phyloP scores from a whole-genome alignment of 208 protist species.

The Acanthamoeba triangularis region DNA sequence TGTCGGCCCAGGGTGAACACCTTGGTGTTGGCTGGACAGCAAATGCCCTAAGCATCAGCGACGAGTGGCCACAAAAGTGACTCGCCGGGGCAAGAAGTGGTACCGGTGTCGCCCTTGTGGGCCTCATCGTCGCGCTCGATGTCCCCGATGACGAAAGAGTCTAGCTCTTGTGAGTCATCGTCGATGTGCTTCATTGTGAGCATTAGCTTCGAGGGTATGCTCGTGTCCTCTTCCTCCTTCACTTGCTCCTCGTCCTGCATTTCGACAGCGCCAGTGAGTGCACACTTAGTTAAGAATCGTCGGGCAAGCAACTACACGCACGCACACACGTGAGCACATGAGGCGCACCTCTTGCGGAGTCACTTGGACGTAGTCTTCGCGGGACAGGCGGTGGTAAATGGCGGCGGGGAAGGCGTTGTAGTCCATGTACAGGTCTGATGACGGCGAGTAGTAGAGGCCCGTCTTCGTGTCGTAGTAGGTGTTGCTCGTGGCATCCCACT shows the following conservation, averaged over 20 bases:
- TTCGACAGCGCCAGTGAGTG: background rate
- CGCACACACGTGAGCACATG: background rate
- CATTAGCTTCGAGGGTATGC: background rate
- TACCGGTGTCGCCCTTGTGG: slow-evolving; percentile 40
- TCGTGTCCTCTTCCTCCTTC: background rate
- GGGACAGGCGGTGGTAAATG: slow-evolving; percentile 17
- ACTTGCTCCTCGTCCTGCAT: background rate
- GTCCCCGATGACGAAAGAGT: slow-evolving; percentile 32
- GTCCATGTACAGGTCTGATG: slow-evolving; percentile 51
- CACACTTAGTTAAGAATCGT: background rate
- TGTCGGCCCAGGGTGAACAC: slow-evolving; percentile 29
- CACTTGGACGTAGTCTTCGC: slow-evolving; percentile 46
- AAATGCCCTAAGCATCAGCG: too few relatives aligned
- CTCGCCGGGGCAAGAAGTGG: background rate
- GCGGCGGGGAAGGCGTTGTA: slow-evolving; percentile 56
- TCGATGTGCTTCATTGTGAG: background rate
- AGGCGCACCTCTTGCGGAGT: background rate
- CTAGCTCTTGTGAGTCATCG: slow-evolving; percentile 4
- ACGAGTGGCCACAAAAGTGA: background rate
- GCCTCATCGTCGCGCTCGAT: background rate
- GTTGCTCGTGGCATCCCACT: slow-evolving; percentile 32
- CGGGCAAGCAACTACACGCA: too few relatives aligned
- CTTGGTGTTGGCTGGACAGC: background rate
- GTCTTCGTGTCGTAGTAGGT: slow-evolving; percentile 57
- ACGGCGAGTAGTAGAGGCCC: slow-evolving; percentile 53